phyloP scores from a whole-genome alignment of 495 filamentous ascomycete genomes.

The Amphirosellinia nigrospora region DNA sequence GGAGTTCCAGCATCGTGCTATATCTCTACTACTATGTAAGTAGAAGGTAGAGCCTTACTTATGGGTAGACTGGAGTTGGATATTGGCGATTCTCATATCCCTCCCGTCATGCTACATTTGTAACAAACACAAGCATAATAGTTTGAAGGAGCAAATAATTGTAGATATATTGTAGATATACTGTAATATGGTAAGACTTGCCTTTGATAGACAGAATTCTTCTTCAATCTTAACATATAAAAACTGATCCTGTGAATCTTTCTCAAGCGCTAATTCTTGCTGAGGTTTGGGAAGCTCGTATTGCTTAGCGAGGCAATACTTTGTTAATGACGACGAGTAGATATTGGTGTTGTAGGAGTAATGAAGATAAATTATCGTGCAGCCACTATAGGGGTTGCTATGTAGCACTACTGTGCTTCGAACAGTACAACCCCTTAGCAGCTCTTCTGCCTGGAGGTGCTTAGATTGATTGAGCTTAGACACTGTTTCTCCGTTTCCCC shows the following conservation, averaged over 20 bases:
- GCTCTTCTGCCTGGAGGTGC: too few relatives aligned
- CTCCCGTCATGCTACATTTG: not conserved
- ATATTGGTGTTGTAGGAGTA: too few relatives aligned
- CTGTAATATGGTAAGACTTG: not conserved
- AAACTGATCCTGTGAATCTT: too few relatives aligned
- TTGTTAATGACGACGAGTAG: not conserved
- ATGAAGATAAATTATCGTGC: too few relatives aligned
- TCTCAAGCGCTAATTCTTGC: too few relatives aligned
- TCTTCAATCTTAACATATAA: too few relatives aligned
- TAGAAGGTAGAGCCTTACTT: not conserved
- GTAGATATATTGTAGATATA: not conserved
- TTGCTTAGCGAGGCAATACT: not conserved
- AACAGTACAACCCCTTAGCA: too few relatives aligned
- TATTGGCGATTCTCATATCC: not conserved
- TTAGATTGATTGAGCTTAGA: not conserved
- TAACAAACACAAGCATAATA: not conserved
- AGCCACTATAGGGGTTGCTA: too few relatives aligned
- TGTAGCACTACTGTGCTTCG: too few relatives aligned
- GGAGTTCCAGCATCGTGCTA: not conserved
- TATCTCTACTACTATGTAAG: not conserved
- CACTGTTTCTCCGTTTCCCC: not conserved
- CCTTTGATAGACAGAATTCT: too few relatives aligned
- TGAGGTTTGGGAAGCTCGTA: too few relatives aligned
- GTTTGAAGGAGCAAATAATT: not conserved
- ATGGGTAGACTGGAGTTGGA: too few relatives aligned